Conservation (phyloP, 768 basidiomycete species). For the Thelephora aurantiotincta region DNA sequence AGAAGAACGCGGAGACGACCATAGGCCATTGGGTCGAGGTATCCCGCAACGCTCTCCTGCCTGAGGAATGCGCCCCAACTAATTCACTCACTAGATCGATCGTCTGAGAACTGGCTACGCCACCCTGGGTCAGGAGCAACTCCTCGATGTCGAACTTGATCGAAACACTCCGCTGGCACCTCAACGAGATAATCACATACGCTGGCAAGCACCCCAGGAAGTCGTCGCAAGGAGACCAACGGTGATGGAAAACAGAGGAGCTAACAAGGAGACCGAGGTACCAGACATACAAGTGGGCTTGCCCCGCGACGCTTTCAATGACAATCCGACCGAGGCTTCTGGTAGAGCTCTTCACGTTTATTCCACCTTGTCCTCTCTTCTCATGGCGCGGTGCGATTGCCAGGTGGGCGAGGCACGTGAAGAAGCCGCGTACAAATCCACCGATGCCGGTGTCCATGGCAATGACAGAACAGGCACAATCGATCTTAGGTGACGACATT, state of each 20-base stretch:
- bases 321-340: no score
- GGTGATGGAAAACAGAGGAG: no score
- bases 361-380: no score
- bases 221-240: no score
- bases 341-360: no score
- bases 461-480: conserved; percentile 19
- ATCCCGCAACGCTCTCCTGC: conserved; percentile 7
- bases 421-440: conserved; percentile 21
- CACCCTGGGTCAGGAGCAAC: conserved; percentile 32
- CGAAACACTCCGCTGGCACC: conserved; percentile 26
- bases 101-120: conserved; percentile 21
- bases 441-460: conserved; percentile 31
- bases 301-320: no score
- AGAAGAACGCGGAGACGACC: conserved; percentile 24
- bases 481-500: background rate
- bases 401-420: background rate
- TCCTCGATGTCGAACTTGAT: conserved; percentile 35
- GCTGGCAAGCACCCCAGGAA: background rate
- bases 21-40: conserved; percentile 43
- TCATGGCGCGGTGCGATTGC: no score
- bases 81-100: conserved; percentile 24
- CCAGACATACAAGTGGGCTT: no score
- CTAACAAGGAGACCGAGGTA: no score
- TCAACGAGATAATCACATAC: conserved; percentile 5
- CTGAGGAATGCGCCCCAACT: background rate